Evolutionary conservation across 768 basidiomycete genomes (phyloP).

Genomic region (Leccinum rimulosum): DNA sequence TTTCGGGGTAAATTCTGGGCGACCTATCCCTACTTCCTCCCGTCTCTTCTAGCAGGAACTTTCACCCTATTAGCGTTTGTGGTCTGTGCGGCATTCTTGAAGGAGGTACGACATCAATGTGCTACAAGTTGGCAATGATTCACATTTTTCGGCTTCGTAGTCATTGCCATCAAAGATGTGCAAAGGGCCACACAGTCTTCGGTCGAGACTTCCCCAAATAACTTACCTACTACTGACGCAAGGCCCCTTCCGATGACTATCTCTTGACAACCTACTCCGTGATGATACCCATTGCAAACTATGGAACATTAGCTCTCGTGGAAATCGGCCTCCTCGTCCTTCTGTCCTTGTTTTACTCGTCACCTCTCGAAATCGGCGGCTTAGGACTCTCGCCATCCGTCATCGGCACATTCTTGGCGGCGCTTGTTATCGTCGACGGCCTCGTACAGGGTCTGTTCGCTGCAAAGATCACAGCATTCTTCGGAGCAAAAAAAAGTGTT

Average conservation of each 20-base stretch:
- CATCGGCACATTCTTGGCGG: conserved; percentile 41
- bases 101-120: conserved; percentile 26
- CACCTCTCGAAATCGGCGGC: conserved; percentile 43
- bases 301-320: conserved; percentile 40
- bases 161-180: conserved; percentile 22
- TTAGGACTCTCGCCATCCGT: conserved; percentile 38
- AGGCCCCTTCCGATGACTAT: conserved; percentile 32
- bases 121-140: background rate
- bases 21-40: conserved; percentile 38
- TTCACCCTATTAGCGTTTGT: conserved; percentile 14
- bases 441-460: conserved; percentile 41
- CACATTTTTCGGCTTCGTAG: conserved; percentile 11
- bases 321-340: conserved; percentile 41
- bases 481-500: conserved; percentile 44
- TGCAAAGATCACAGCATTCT: conserved; percentile 35
- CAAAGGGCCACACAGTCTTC: background rate
- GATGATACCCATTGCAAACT: conserved; percentile 43
- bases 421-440: conserved; percentile 38
- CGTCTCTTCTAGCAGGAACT: conserved; percentile 25
- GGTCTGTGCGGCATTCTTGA: conserved; percentile 24
- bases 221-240: background rate
- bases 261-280: conserved; percentile 31
- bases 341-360: conserved; percentile 44
- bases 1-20: conserved; percentile 43
- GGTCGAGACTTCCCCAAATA: background rate